Conservation (phyloP, 371 early-diverging fungal genomes). For the Mycotypha africana region DNA sequence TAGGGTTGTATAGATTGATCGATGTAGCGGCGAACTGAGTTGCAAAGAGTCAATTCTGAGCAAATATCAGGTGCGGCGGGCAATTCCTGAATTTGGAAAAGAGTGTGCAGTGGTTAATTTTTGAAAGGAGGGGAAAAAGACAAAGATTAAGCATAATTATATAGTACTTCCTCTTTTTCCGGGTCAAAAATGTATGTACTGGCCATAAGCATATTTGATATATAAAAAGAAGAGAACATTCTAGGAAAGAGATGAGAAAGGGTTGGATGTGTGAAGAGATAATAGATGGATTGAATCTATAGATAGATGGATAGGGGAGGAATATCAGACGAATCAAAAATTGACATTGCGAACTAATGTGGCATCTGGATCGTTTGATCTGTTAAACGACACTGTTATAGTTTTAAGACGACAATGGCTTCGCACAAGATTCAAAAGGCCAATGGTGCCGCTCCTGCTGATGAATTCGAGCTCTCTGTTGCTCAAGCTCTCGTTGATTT, state of each 20-base stretch:
- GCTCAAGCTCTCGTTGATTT: slow-evolving; percentile 95
- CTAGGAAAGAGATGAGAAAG: too few species aligned
- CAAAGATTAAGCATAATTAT: slow-evolving; percentile 1
- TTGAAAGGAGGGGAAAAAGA: too few species aligned
- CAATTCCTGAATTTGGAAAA: too few species aligned
- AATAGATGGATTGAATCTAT: slow-evolving; percentile 2
- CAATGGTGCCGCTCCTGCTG: slow-evolving; percentile 66
- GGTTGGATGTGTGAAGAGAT: slow-evolving; percentile 2
- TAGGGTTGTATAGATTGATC: too few species aligned
- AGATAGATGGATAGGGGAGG: slow-evolving; percentile 10
- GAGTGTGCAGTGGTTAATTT: too few species aligned
- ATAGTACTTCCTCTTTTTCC: slow-evolving; percentile 20
- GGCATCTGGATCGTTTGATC: too few species aligned
- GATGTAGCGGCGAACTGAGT: too few species aligned
- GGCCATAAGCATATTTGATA: background rate
- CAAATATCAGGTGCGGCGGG: too few species aligned
- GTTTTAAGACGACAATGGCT: slow-evolving; percentile 27
- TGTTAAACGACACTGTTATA: too few species aligned
- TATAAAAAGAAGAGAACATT: too few species aligned
- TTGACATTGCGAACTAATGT: too few species aligned
- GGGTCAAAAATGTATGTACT: slow-evolving; percentile 17
- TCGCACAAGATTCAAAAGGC: slow-evolving; percentile 77
- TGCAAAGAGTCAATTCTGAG: background rate
- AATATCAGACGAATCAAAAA: background rate
- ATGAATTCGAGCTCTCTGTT: slow-evolving; percentile 90